A percentile compares a stretch with the other conserved stretches of the same genome.
These are phyloP conservation scores for Gastrolobium bilobum DNA, from an alignment of 306 rosid genomes.

Conservation along the genomic window DNA sequence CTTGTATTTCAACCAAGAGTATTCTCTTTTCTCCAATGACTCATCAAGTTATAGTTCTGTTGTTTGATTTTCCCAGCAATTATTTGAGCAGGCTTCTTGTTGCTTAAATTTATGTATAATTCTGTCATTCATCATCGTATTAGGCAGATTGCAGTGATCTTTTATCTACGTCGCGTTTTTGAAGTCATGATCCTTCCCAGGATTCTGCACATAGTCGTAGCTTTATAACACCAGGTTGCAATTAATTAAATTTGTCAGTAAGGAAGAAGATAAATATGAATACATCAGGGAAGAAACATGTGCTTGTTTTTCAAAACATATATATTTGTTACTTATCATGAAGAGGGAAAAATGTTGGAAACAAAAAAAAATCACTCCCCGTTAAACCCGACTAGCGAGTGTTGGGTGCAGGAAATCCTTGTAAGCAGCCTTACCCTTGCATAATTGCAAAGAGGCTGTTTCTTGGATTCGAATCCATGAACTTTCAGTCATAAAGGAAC, in stretches of 20 bases:
- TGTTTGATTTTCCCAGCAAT: slow-evolving; percentile 30
- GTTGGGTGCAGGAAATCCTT: no score
- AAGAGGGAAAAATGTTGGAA: neutral
- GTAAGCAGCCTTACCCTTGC: no score
- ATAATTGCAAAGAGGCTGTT: no score
- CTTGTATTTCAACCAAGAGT: neutral
- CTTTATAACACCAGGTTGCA: no score
- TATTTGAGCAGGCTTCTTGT: slow-evolving; percentile 18
- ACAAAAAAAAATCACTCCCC: no score
- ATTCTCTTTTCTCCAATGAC: slow-evolving; percentile 13
- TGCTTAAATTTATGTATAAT: neutral
- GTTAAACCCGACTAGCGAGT: no score
- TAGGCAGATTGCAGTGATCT: neutral
- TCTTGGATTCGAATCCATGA: no score
- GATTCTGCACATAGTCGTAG: no score
- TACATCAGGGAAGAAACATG: slow-evolving; percentile 13
- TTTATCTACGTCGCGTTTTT: slow-evolving; percentile 2
- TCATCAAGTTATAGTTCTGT: slow-evolving; percentile 6
- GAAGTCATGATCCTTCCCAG: no score
- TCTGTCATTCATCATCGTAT: neutral
- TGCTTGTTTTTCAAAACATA: slow-evolving; percentile 14
- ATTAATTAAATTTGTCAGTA: neutral
- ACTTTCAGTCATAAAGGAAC: no score
- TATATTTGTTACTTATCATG: slow-evolving; percentile 16
- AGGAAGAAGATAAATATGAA: slow-evolving; percentile 2